These are phyloP conservation scores for Aureobasidium leucospermi DNA, from an alignment of 2,329 filamentous ascomycete species.

Conservation along the genomic window DNA sequence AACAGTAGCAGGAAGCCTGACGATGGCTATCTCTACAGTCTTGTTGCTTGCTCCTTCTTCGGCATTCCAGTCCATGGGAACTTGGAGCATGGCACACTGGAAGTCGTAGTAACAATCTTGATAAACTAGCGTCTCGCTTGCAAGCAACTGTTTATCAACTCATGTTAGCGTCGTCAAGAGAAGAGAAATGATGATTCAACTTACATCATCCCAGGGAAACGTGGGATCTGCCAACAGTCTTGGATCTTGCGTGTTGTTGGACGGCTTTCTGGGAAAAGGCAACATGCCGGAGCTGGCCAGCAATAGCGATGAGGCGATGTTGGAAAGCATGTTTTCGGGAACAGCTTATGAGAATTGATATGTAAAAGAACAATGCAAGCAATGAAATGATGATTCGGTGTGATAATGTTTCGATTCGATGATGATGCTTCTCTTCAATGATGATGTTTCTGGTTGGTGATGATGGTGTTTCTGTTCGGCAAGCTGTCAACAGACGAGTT, in stretches of 20 bases:
- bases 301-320: not conserved
- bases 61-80: constrained; percentile 40
- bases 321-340: not conserved
- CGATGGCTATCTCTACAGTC: constrained; percentile 36
- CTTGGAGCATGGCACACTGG: constrained; percentile 41
- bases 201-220: not conserved
- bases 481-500: not conserved
- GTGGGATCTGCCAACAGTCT: not conserved
- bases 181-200: not conserved
- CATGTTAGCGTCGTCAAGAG: too few relatives aligned
- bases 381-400: too few relatives aligned
- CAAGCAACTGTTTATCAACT: not conserved
- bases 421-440: too few relatives aligned
- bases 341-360: not conserved
- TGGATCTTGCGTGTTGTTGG: not conserved
- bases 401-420: too few relatives aligned
- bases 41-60: constrained; percentile 24
- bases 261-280: not conserved
- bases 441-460: not conserved
- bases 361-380: too few relatives aligned
- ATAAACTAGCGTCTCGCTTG: constrained; percentile 15
- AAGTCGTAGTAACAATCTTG: constrained; percentile 36
- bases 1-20: constrained; percentile 37
- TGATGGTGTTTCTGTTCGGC: not conserved
- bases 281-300: not conserved